Conservation (phyloP, 2,329 filamentous ascomycete species). For the Neopestalotiopsis sp. region DNA sequence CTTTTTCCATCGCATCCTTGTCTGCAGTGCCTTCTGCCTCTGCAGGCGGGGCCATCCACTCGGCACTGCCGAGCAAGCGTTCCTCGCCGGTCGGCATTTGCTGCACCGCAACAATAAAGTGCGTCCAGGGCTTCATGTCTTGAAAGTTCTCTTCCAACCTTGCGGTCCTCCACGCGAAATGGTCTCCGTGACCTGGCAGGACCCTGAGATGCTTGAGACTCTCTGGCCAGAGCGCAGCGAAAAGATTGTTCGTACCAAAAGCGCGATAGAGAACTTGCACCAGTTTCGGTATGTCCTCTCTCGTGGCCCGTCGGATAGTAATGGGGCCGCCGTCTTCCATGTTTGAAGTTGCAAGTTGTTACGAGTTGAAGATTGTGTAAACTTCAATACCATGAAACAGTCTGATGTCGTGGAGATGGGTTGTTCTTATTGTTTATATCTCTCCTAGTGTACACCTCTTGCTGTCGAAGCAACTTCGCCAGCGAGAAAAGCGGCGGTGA, state of each 20-base stretch:
- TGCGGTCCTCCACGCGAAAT: neutral
- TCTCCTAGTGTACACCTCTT: neutral
- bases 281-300: neutral
- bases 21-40: neutral
- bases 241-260: neutral
- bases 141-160: neutral
- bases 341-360: neutral
- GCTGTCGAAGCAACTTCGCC: neutral
- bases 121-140: neutral
- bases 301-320: neutral
- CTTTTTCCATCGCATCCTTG: neutral
- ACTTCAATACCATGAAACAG: neutral
- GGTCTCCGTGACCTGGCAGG: neutral
- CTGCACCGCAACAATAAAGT: conserved; percentile 8
- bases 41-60: conserved; percentile 5
- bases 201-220: neutral
- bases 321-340: neutral
- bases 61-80: neutral
- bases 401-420: neutral
- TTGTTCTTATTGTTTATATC: neutral
- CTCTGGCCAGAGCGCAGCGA: neutral
- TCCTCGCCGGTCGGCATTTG: neutral
- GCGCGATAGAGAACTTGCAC: neutral
- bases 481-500: neutral
- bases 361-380: neutral